Conservation (phyloP, 169 alveolate genomes). For the Babesia ovata region DNA sequence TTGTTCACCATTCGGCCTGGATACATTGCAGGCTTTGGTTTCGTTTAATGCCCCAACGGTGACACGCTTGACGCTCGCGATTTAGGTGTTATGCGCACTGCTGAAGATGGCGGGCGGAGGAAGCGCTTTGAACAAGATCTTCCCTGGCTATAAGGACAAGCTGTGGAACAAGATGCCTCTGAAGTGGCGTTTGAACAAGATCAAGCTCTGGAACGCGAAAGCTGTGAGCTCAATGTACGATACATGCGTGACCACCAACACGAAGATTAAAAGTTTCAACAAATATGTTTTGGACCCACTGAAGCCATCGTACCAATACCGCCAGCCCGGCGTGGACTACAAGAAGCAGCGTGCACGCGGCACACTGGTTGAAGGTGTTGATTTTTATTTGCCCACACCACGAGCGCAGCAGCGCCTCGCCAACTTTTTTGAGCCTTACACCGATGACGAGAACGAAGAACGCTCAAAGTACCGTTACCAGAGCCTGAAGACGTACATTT, state of each 20-base stretch:
- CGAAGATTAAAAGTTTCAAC: conserved; percentile 72
- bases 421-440: conserved; percentile 82
- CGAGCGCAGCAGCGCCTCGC: conserved; percentile 79
- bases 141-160: conserved; percentile 87
- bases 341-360: conserved; percentile 85
- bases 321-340: conserved; percentile 81
- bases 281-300: conserved; percentile 76
- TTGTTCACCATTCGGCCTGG: too few species aligned
- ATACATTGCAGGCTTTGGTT: too few species aligned
- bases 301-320: conserved; percentile 75
- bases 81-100: background rate
- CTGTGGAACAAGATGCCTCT: conserved; percentile 84
- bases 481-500: conserved; percentile 79
- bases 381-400: conserved; percentile 78
- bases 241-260: conserved; percentile 74
- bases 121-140: conserved; percentile 82
- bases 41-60: too few species aligned
- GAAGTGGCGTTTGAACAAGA: conserved; percentile 68
- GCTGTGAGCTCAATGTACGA: conserved; percentile 68
- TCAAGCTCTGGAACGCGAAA: conserved; percentile 79
- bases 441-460: conserved; percentile 81
- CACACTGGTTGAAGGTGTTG: conserved; percentile 85
- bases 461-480: conserved; percentile 79
- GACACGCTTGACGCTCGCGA: background rate
- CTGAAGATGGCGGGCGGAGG: conserved; percentile 75